phyloP scores from a whole-genome alignment of 768 basidiomycete genomes.

The Chalciporus pseudorubinellus region DNA sequence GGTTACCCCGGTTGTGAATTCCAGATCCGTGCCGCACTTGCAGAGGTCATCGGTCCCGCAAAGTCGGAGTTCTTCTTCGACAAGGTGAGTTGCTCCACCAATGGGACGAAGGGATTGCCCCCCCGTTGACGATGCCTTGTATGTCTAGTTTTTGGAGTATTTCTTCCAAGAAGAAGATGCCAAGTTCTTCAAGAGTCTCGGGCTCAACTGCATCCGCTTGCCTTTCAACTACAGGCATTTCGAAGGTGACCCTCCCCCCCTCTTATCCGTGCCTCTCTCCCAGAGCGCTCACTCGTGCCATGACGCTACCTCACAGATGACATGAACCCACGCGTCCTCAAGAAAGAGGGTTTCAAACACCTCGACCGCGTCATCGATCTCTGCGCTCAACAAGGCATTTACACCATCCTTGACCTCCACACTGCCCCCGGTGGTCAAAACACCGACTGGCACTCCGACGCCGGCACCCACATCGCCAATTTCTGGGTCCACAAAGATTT shows the following conservation, averaged over 20 bases:
- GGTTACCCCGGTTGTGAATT: conserved; percentile 81
- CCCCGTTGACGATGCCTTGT: not conserved
- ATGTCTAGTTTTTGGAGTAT: conserved; percentile 68
- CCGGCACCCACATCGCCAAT: conserved; percentile 64
- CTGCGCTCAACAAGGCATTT: conserved; percentile 74
- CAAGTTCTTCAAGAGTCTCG: conserved; percentile 72
- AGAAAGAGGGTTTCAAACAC: conserved; percentile 72
- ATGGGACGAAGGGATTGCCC: not conserved
- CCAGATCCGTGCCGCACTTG: conserved; percentile 72
- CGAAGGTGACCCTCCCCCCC: conserved; percentile 37
- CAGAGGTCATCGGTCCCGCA: conserved; percentile 58
- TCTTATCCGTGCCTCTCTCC: not conserved
- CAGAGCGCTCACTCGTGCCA: not conserved
- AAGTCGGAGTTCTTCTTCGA: conserved; percentile 83
- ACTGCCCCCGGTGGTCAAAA: conserved; percentile 74
- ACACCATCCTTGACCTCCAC: conserved; percentile 79
- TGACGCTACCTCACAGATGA: conserved; percentile 45
- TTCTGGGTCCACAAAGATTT: conserved; percentile 86
- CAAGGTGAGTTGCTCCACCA: conserved; percentile 47
- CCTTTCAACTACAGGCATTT: conserved; percentile 76
- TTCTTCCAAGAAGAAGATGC: conserved; percentile 80
- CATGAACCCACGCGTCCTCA: conserved; percentile 75
- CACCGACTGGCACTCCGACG: conserved; percentile 78
- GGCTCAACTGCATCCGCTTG: conserved; percentile 76
- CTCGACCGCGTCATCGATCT: conserved; percentile 77